A percentile compares a stretch with the other conserved stretches of the same genome.
phyloP scores from a whole-genome alignment of 495 filamentous ascomycete genomes.

The Tricharina praecox region DNA sequence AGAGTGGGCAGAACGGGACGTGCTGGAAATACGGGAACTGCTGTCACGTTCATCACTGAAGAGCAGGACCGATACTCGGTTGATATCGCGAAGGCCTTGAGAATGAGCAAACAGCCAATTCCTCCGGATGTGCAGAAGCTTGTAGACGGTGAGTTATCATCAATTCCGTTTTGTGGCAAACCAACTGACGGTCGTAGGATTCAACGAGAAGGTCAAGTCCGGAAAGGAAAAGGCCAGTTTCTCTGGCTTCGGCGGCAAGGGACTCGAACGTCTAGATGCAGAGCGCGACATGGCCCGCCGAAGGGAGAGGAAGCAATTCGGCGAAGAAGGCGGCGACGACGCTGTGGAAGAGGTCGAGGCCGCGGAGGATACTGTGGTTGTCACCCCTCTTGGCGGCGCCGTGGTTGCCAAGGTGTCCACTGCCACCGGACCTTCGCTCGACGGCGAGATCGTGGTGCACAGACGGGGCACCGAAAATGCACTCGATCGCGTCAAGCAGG shows the following conservation, averaged over 20 bases:
- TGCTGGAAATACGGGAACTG: conserved; percentile 86
- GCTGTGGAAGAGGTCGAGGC: conserved; percentile 63
- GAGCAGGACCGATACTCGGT: conserved; percentile 81
- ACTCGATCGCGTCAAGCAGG: conserved; percentile 67
- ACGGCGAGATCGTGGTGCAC: conserved; percentile 66
- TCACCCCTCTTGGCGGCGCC: too few relatives aligned
- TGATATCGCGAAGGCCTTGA: conserved; percentile 84
- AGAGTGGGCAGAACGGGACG: conserved; percentile 86
- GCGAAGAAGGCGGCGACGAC: conserved; percentile 76
- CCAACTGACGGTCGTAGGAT: conserved; percentile 31
- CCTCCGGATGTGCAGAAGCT: conserved; percentile 54
- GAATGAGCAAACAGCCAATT: conserved; percentile 68
- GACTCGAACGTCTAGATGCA: conserved; percentile 75
- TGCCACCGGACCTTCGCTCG: conserved; percentile 15
- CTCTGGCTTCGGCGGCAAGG: conserved; percentile 88
- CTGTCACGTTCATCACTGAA: conserved; percentile 82
- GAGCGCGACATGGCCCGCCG: conserved; percentile 71
- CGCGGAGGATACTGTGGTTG: conserved; percentile 39
- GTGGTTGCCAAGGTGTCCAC: conserved; percentile 30
- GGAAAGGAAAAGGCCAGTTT: conserved; percentile 71
- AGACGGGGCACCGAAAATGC: conserved; percentile 47
- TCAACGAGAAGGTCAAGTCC: conserved; percentile 75
- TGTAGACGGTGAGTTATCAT: conserved; percentile 32
- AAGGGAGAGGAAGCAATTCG: conserved; percentile 73
- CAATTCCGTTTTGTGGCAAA: too few relatives aligned